Evolutionary conservation across 2,329 filamentous ascomycete genomes (phyloP).

Genomic region (Rutstroemia sp.): DNA sequence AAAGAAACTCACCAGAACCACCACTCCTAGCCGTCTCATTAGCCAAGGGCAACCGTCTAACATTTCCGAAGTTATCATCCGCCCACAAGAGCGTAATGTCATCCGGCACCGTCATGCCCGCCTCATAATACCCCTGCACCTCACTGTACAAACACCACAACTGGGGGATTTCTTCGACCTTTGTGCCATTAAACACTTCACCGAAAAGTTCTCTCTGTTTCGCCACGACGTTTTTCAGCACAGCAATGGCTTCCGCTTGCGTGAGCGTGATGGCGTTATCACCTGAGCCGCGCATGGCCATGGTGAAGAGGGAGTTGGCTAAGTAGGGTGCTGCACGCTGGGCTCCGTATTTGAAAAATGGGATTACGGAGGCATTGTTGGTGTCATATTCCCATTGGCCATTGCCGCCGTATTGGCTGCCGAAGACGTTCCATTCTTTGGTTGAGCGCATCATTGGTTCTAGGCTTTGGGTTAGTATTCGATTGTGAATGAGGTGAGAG

Average conservation of each 20-base stretch:
- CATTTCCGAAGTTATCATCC: constrained; percentile 64
- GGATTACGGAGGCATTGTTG: constrained; percentile 60
- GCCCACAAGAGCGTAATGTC: constrained; percentile 62
- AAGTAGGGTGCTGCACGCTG: constrained; percentile 58
- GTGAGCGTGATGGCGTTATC: constrained; percentile 54
- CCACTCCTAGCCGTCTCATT: constrained; percentile 53
- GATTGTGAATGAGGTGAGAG: not conserved
- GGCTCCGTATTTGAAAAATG: constrained; percentile 62
- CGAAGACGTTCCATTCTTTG: constrained; percentile 45
- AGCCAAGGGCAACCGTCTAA: constrained; percentile 51
- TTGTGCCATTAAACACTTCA: constrained; percentile 42
- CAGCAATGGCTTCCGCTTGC: constrained; percentile 46
- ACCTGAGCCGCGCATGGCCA: constrained; percentile 63
- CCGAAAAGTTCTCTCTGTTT: constrained; percentile 52
- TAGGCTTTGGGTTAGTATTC: constrained; percentile 21
- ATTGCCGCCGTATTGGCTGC: constrained; percentile 29
- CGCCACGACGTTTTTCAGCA: constrained; percentile 53
- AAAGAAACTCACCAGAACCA: constrained; percentile 43
- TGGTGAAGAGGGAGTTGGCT: constrained; percentile 56
- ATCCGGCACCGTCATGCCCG: constrained; percentile 56
- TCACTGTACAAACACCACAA: constrained; percentile 72
- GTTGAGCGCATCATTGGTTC: constrained; percentile 62
- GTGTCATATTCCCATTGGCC: constrained; percentile 63
- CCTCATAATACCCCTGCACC: constrained; percentile 61
- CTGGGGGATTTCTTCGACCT: constrained; percentile 47